These are phyloP conservation scores for Anthoceros angustus DNA, from an alignment of 225 moss, liverwort and hornwort genomes.

Conservation along the genomic window DNA sequence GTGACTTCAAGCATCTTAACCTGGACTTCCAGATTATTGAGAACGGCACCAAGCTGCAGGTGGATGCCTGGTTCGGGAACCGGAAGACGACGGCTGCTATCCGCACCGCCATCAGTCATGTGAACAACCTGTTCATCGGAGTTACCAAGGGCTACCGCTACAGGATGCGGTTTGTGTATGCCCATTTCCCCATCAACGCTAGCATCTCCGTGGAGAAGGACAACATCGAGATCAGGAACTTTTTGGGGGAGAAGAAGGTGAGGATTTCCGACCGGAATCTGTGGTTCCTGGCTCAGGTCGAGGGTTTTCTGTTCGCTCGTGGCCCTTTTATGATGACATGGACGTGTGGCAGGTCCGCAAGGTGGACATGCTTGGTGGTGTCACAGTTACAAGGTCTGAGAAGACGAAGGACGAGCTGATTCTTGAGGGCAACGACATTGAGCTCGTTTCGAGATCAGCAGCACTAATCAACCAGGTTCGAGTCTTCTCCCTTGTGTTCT, in stretches of 20 bases:
- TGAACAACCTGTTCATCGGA: conserved; percentile 18
- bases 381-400: conserved; percentile 11
- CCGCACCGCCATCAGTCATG: conserved; percentile 15
- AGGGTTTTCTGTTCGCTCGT: background rate
- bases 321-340: background rate
- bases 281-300: no score
- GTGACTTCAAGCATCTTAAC: conserved; percentile 18
- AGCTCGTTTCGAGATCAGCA: conserved; percentile 13
- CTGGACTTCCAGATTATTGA: conserved; percentile 16
- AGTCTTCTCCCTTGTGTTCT: background rate
- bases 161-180: conserved; percentile 20
- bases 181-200: conserved; percentile 20
- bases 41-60: conserved; percentile 15
- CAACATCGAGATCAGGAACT: conserved; percentile 19
- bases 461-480: conserved; percentile 12
- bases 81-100: conserved; percentile 20
- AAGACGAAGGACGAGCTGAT: conserved; percentile 17
- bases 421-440: conserved; percentile 14
- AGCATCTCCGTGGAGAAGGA: conserved; percentile 10
- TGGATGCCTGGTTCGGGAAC: conserved; percentile 16
- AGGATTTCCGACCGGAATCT: background rate
- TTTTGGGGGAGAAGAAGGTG: conserved; percentile 18
- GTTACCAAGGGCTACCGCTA: conserved; percentile 17
- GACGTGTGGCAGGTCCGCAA: conserved; percentile 9
- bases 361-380: conserved; percentile 14